Percentiles rank a stretch among this genome's conserved stretches.
Conservation (phyloP, 768 basidiomycete species). For the Russula sp. region DNA sequence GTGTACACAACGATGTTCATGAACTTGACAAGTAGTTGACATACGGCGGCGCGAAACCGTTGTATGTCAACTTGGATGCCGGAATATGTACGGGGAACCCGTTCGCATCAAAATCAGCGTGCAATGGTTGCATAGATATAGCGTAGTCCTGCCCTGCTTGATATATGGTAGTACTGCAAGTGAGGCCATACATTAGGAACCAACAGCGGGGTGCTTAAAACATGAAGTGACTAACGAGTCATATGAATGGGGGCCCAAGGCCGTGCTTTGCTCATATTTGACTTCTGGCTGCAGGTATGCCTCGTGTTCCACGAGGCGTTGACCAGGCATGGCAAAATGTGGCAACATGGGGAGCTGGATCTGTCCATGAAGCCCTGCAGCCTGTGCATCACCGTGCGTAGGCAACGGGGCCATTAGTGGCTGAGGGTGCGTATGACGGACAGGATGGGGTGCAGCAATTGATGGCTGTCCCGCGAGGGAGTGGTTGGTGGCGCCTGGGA, state of each 20-base stretch:
- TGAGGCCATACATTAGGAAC: not conserved
- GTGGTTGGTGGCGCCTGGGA: slow-evolving; percentile 4
- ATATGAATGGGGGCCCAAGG: slow-evolving; percentile 8
- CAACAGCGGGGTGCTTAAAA: not conserved
- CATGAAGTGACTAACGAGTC: slow-evolving; percentile 13
- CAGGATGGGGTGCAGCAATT: slow-evolving; percentile 11
- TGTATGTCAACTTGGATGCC: slow-evolving; percentile 8
- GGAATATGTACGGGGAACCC: slow-evolving; percentile 12
- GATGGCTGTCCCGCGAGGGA: slow-evolving; percentile 5
- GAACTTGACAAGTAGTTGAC: slow-evolving; percentile 10
- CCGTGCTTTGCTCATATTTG: slow-evolving; percentile 12
- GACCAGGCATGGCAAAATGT: slow-evolving; percentile 7
- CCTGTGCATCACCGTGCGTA: not conserved
- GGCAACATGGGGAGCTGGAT: slow-evolving; percentile 15
- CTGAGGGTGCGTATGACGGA: slow-evolving; percentile 6
- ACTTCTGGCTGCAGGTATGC: slow-evolving; percentile 13
- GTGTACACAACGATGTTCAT: not conserved
- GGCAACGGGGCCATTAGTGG: not conserved
- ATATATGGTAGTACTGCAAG: slow-evolving; percentile 2
- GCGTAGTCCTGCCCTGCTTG: slow-evolving; percentile 17
- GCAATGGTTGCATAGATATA: slow-evolving; percentile 11
- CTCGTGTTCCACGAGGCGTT: slow-evolving; percentile 12
- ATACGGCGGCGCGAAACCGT: slow-evolving; percentile 1
- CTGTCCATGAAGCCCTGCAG: not conserved
- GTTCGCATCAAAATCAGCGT: slow-evolving; percentile 5